Base-by-base conservation (phyloP, 768 basidiomycete genomes). In the Tylopilus sp. region DNA sequence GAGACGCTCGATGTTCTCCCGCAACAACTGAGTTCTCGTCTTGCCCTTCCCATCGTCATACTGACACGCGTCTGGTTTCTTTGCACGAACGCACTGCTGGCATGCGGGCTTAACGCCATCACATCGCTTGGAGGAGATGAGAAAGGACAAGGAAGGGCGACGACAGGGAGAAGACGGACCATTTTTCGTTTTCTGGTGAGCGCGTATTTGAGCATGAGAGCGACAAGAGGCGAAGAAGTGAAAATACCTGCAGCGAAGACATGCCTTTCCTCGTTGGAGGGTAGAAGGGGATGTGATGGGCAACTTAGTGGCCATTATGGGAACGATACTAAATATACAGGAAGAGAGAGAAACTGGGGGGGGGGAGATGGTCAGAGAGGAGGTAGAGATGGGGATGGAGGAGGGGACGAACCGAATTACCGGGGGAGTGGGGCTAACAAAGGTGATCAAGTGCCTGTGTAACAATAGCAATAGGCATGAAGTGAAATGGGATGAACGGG, bases 41-140 rank as follows among this genome's bases (percentile, higher is more conserved):
- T 89, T 90, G 44, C 86, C 85, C 72, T 85, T 88, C 22, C 88
- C 88, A 68, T 91, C 88, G 58, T 91, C 88, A 65, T 90, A 91
- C 61, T 87, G 85, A 68, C 88, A 91, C 11, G 66, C 73, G 3
- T 88, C 85, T 45, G 72, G 73, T 65, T 88, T 89, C 76, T 90
- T 90, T 39, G 87, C 87, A 47, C 85, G 82, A 25, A 74, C 72
- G 62, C 88, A 91, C 63, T 91, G 88, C 56, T 86, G 85, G 55
- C 88, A 91, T 12, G 86, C 78, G 25, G 88, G 88, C 65, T 87
- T 89, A 41, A 61, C 61, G 55, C 87, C 88, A 61, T 90, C 88
- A 64, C 88, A 91, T 69, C 86, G 78, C 88, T 91, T 57, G 9
- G 53, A 20, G 48, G 50, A 36, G 0, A 6, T 60, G 52, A 65